Evolutionary conservation across 2,329 filamentous ascomycete genomes (phyloP), one percentile per base, ranked within the genome.

Genomic region (Hirsutella rhossiliensis): DNA sequence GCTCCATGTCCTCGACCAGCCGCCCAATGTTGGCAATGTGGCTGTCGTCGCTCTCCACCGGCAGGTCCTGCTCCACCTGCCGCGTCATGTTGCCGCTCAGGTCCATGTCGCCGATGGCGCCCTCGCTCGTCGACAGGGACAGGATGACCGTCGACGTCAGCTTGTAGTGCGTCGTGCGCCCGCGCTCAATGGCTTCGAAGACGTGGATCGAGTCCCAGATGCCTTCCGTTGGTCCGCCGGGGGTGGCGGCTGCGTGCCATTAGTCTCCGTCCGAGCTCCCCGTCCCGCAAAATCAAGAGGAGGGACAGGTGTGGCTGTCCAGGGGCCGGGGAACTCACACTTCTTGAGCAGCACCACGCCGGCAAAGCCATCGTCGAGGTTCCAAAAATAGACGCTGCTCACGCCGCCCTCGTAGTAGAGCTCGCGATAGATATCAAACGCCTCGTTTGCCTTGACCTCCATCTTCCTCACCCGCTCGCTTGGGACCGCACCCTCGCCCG

Each of bases 141-240:
- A 98, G 73, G 53, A 98, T 97, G 41, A 98, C 90, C 5, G 92
- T 98, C 52, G 86, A 94, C 0, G 92, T 98, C 52, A 98, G 81
- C 67, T 96, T 95, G 76, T 98, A 98, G 68, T 96, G 90, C 47
- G 88, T 89, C 52, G 80, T 86, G 51, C 92, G 83, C 52, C 87
- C 88, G 52, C 88, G 84, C 63, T 98, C 92, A 56, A 87, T 87
- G 47, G 90, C 88, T 64, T 98, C 92, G 63, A 98, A 94, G 53
- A 98, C 92, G 69, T 98, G 92, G 61, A 98, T 97, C 52, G 87
- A 94, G 68, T 98, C 92, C 92, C 92, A 98, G 44, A 87, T 82
- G 46, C 88, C 89, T 45, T 84, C 77, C 57, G 77, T 81, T 54
- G 75, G 76, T 60, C 70, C 75, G 53, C 73, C 77, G 49, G 73